Base-by-base conservation (phyloP, 495 filamentous ascomycete species). In the Talaromyces nanjingensis region DNA sequence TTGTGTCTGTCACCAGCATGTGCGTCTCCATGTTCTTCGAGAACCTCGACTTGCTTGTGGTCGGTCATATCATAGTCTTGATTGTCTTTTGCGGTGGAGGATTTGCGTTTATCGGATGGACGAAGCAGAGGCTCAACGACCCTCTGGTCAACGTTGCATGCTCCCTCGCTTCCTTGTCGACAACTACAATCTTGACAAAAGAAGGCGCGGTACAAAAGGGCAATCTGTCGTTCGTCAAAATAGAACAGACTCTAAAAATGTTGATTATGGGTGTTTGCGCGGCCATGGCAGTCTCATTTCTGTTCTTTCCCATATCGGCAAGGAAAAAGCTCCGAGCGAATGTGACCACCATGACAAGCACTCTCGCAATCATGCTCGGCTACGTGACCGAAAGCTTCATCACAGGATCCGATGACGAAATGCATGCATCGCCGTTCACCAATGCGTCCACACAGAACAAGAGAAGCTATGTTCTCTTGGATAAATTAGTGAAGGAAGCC, bases 171-270 rank as follows among this genome's bases (percentile, higher is more conserved):
- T 91, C 90, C n/a, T 85, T 98, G 24, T 89, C 91, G 24, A 92
- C 94, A 56, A 97, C 97, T 71, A 94, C 90, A 2, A 84, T 97
- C 45, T 75, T 97, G 66, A 97, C 94, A 2, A 97, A 96, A 73
- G 94, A 98, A 74, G 92, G 90, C 64, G 84, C 90, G 1, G 86
- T 97, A 2, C 90, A 96, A 70, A 84, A 80, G 27, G 91, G 87
- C 3, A 85, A 87, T 42, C 89, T 97, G 69, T 90, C 89, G 0
- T 83, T 90, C 65, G 86, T 85, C 31, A 96, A 97, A 74, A 88
- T 97, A 37, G 80, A 83, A 12, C 93, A 97, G 75, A 90, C 96
- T 16, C 74, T 96, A 69, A 93, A 92, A 69, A 96, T 97, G 84
- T 83, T 98, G 16, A 68, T 93, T 33, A 91, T 97, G 89, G 93